Evolutionary conservation across 495 filamentous ascomycete species (phyloP), one percentile per base, ranked within the genome.

Genomic region (Penicillium cosmopolitanum): DNA sequence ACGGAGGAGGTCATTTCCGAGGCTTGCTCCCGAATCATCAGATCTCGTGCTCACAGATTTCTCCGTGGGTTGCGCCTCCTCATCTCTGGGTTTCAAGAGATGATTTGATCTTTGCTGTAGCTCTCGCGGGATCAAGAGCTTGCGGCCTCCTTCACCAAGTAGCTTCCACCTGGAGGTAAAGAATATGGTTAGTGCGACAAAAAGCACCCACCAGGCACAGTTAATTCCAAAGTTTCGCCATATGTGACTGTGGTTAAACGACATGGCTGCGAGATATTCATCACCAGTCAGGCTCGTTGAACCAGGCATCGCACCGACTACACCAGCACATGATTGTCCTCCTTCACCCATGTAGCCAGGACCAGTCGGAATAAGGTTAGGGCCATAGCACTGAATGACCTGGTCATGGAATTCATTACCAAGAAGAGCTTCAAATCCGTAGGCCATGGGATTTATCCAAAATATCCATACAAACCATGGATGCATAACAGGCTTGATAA

Each of bases 381-480:
- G 62, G 19, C 65, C 67, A 21, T 80, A 70, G 53, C 79, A 84
- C 2, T 77, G 68, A 47, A 84, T 73, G 15, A 72, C 56, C 12
- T 75, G 71, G 48, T 65, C 73, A 64, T 84, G 71, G 57, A 91
- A 87, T 64, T 93, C 89, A 60, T 84, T 89, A 1, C 82, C 72
- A 10, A 89, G 60, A 13, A 88, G 77, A 5, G 79, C 84, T 58
- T 91, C 87, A 57, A 90, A 91, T 0, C 81, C 81, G 61, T 91
- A 95, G 0, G 82, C 72, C 15, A 92, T 65, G 0, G 91, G 91
- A 61, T 92, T 85, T 58, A 92, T 77, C 66, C 80, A 87, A 42
- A 78, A 80, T 4, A 93, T 68, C 89, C 89, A 92, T 11, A 77
- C 77, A 60, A 92, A 87, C 91, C 91, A 95, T 0, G 83, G 79